Evolutionary conservation across 1,284 basidiomycete species (phyloP), one percentile per base, ranked within the genome.

Genomic region (Microbotryum lychnidis-dioicae): DNA sequence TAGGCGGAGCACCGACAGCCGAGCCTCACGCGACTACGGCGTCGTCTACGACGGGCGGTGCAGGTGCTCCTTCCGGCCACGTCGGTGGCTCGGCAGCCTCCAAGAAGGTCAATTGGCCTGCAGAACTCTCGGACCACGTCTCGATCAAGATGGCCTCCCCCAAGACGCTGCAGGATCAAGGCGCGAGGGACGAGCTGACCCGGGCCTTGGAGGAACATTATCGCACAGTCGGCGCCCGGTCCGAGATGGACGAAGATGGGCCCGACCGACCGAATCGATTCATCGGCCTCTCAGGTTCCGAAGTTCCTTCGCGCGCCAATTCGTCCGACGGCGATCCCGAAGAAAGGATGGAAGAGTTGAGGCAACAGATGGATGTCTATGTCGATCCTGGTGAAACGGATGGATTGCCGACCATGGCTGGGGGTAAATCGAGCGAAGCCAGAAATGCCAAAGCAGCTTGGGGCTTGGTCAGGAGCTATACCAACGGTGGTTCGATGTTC

Each of bases 311-410:
- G 47, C 54, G 64, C 16, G 67, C 64, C 1, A 64, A 55, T 6
- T 62, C 60, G 48, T 64, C 60, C 9, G 67, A 69, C 29, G 67
- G 67, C 20, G 67, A 69, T 49, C 58, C 65, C 5, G 57, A 57
- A 31, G 67, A 66, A 33, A 53, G 67, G 8, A 52, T 69, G 50
- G 62, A 70, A 47, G 64, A 68, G 7, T 57, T 73, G 33, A 62
- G 65, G 31, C 66, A 73, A n/a, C 54, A 71, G 44, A 71, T 73
- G 70, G 68, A 72, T 31, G 74, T 75, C 23, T 77, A 73, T 57
- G 75, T 78, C 54, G 75, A 74, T 33, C 74, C 75, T 1, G 75
- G 75, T 29, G 78, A 79, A 68, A 75, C 73, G 47, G 77, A 77
- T 58, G 78, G 78, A 2, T 61, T 79, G 51, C 78, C 78, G 0